Conservation (phyloP, 1,139 yeast species). For the Suhomyces kunorum region DNA sequence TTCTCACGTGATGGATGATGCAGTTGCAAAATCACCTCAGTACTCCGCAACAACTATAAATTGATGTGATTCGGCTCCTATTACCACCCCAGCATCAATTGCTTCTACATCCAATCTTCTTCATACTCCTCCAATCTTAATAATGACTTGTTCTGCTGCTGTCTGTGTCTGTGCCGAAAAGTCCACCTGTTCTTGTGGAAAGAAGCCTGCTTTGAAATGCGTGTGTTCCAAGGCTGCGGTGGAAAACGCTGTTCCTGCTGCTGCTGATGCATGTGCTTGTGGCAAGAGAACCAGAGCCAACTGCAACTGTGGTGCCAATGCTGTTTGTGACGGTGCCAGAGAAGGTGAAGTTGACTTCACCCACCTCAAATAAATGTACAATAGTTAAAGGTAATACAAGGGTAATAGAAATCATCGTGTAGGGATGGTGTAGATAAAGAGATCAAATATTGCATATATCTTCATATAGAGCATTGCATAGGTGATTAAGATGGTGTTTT, state of each 20-base stretch:
- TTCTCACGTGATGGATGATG: slow-evolving; percentile 7
- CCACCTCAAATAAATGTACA: slow-evolving; percentile 28
- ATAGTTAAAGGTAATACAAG: slow-evolving; percentile 1
- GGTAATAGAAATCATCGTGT: not conserved
- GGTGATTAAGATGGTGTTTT: too few species aligned
- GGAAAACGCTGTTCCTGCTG: slow-evolving; percentile 43
- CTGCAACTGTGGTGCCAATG: slow-evolving; percentile 47
- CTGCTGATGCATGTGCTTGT: slow-evolving; percentile 45
- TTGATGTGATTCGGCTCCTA: slow-evolving; percentile 1
- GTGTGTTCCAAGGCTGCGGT: slow-evolving; percentile 43
- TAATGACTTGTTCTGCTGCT: slow-evolving; percentile 47
- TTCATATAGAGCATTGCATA: too few species aligned
- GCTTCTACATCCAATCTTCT: not conserved
- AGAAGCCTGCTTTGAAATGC: slow-evolving; percentile 48
- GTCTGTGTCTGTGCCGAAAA: slow-evolving; percentile 51
- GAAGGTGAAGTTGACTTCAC: slow-evolving; percentile 53
- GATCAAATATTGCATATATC: not conserved
- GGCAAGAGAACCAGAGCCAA: slow-evolving; percentile 44
- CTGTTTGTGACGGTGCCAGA: slow-evolving; percentile 43
- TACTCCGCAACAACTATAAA: slow-evolving; percentile 6
- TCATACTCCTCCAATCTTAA: slow-evolving; percentile 4
- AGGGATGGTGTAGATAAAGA: not conserved
- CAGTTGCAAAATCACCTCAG: slow-evolving; percentile 9
- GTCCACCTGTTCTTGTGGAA: slow-evolving; percentile 54
- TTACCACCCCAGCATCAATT: not conserved